Evolutionary conservation across 1,284 basidiomycete species (phyloP).

Genomic region (Wallemia mellicola): DNA sequence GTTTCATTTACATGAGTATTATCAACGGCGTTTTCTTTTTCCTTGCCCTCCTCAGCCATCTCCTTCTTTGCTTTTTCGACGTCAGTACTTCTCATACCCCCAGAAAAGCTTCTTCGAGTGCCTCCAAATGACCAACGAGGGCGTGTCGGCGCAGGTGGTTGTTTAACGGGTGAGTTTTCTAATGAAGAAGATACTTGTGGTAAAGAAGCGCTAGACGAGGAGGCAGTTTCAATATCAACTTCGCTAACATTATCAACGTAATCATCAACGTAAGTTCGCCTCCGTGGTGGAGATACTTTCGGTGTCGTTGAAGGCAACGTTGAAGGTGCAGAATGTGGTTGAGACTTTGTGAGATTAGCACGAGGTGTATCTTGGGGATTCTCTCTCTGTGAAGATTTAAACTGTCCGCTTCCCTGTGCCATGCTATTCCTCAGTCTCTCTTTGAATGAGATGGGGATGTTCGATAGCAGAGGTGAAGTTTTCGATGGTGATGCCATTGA

Average conservation of each 20-base stretch:
- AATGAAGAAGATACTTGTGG: not conserved
- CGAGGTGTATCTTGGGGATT: too few species aligned
- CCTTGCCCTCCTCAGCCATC: not conserved
- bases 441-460: too few species aligned
- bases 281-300: not conserved
- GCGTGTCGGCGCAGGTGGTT: not conserved
- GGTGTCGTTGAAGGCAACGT: not conserved
- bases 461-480: too few species aligned
- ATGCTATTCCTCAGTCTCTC: too few species aligned
- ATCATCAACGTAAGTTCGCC: not conserved
- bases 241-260: not conserved
- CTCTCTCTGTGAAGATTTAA: too few species aligned
- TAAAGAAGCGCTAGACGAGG: not conserved
- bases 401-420: too few species aligned
- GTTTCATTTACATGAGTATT: too few species aligned
- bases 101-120: not conserved
- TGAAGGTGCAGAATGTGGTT: not conserved
- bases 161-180: not conserved
- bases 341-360: too few species aligned
- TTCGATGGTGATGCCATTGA: too few species aligned
- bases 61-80: too few species aligned
- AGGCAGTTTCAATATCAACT: not conserved
- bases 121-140: not conserved
- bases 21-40: too few species aligned
- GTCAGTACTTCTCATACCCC: too few species aligned